These are phyloP conservation scores for Auriscalpium vulgare DNA, from an alignment of 768 basidiomycete species.

Conservation along the genomic window DNA sequence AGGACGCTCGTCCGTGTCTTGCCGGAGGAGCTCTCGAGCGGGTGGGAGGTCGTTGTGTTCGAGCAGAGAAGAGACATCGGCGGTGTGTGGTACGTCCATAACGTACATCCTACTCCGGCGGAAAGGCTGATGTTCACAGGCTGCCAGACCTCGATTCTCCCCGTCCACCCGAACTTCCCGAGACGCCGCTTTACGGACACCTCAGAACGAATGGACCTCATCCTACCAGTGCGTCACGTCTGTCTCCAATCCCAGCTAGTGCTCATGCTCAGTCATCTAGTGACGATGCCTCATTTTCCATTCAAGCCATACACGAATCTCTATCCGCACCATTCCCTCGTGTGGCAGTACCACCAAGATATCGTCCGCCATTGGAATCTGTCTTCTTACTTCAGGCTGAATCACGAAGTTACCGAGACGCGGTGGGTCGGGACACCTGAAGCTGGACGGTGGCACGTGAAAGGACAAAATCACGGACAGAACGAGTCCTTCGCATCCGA, in stretches of 20 bases:
- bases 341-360: slow-evolving; percentile 39
- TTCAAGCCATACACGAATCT: slow-evolving; percentile 43
- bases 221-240: slow-evolving; percentile 27
- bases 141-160: slow-evolving; percentile 24
- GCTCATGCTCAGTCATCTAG: neutral
- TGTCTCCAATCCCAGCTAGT: neutral
- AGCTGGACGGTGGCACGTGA: slow-evolving; percentile 38
- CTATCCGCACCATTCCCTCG: slow-evolving; percentile 37
- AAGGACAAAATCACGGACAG: slow-evolving; percentile 9
- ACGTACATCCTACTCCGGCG: neutral
- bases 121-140: slow-evolving; percentile 13
- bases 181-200: slow-evolving; percentile 46
- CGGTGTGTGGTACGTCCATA: slow-evolving; percentile 40
- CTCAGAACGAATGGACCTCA: slow-evolving; percentile 48
- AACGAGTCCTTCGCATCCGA: slow-evolving; percentile 2
- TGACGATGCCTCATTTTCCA: slow-evolving; percentile 48
- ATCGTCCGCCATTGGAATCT: slow-evolving; percentile 35
- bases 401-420: slow-evolving; percentile 35
- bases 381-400: slow-evolving; percentile 30
- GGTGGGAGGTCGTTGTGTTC: slow-evolving; percentile 43
- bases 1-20: slow-evolving; percentile 40
- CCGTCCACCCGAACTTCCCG: slow-evolving; percentile 39
- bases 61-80: slow-evolving; percentile 46
- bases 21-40: slow-evolving; percentile 28
- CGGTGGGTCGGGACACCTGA: slow-evolving; percentile 34